Conservation (phyloP, 495 filamentous ascomycete genomes). For the Daldinia bambusicola region DNA sequence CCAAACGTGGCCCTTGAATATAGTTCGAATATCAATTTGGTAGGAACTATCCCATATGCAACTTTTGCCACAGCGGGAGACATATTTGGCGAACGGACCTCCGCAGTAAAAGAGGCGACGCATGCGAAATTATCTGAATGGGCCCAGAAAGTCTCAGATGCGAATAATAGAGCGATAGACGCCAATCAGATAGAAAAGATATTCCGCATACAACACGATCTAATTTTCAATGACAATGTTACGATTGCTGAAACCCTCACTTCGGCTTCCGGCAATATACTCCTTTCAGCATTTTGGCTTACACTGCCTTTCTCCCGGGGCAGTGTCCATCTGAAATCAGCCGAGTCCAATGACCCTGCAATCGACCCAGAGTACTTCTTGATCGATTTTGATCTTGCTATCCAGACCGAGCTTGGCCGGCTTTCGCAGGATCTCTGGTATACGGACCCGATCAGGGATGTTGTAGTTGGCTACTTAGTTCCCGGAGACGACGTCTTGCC, state of each 20-base stretch:
- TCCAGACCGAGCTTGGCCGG: conserved; percentile 45
- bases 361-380: conserved; percentile 50
- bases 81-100: conserved; percentile 42
- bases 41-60: conserved; percentile 42
- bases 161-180: conserved; percentile 44
- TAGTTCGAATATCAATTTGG: conserved; percentile 19
- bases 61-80: conserved; percentile 50
- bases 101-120: conserved; percentile 28
- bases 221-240: conserved; percentile 55
- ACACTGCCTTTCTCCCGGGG: conserved; percentile 57
- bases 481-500: conserved; percentile 35
- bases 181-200: conserved; percentile 48
- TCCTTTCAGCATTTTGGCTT: conserved; percentile 56
- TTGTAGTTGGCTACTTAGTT: conserved; percentile 27
- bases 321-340: conserved; percentile 54
- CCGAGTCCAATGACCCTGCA: conserved; percentile 48
- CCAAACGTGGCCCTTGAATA: conserved; percentile 42
- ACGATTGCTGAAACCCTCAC: conserved; percentile 56
- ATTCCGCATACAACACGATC: conserved; percentile 56
- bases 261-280: conserved; percentile 33
- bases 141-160: conserved; percentile 46
- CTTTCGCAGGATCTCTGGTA: conserved; percentile 43
- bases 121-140: conserved; percentile 44
- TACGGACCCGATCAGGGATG: conserved; percentile 37
- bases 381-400: conserved; percentile 49